These are phyloP conservation scores for Parathielavia appendiculata DNA, from an alignment of 495 filamentous ascomycete species.

Conservation along the genomic window DNA sequence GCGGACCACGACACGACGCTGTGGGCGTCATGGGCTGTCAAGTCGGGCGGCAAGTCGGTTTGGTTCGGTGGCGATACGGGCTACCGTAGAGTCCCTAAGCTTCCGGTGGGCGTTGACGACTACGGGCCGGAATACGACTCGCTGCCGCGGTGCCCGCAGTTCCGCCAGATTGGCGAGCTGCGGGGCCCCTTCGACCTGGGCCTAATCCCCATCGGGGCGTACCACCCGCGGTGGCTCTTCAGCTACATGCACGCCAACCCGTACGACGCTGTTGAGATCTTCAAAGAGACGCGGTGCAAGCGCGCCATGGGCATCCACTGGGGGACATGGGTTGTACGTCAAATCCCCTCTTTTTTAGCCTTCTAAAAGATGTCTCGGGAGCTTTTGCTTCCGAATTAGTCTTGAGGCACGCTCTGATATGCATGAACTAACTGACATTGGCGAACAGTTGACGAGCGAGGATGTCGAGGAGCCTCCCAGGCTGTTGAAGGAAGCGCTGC, in stretches of 20 bases:
- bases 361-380: too few species aligned
- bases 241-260: slow-evolving; percentile 84
- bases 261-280: slow-evolving; percentile 84
- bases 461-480: slow-evolving; percentile 78
- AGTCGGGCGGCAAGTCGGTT: slow-evolving; percentile 66
- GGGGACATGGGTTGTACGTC: slow-evolving; percentile 69
- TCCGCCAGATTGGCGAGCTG: slow-evolving; percentile 75
- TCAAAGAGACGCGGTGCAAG: slow-evolving; percentile 78
- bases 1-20: slow-evolving; percentile 71
- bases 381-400: too few species aligned
- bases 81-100: slow-evolving; percentile 75
- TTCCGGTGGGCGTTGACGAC: slow-evolving; percentile 57
- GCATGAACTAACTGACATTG: too few species aligned
- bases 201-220: slow-evolving; percentile 92
- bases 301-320: slow-evolving; percentile 88
- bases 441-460: slow-evolving; percentile 61
- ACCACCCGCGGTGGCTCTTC: slow-evolving; percentile 70
- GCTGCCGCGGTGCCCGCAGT: slow-evolving; percentile 77
- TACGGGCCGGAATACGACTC: slow-evolving; percentile 60
- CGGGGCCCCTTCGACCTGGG: slow-evolving; percentile 90
- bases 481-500: slow-evolving; percentile 71
- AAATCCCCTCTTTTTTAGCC: too few species aligned
- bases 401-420: too few species aligned
- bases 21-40: slow-evolving; percentile 83
- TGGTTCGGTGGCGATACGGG: slow-evolving; percentile 77